These are phyloP conservation scores for Spongispora temasekensis DNA, from an alignment of 1,284 basidiomycete species.

Conservation along the genomic window DNA sequence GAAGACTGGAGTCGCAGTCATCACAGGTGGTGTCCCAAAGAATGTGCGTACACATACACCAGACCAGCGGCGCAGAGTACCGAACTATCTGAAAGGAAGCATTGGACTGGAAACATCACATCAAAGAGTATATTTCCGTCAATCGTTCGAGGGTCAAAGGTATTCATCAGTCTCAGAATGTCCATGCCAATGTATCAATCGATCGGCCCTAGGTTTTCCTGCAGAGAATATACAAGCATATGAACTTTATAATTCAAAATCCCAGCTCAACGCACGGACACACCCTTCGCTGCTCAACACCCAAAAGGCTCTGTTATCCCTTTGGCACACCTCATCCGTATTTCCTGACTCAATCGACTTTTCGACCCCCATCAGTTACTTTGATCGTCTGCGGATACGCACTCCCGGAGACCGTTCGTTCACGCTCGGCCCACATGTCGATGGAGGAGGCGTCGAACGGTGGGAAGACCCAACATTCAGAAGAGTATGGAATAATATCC, in stretches of 20 bases:
- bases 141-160: slow-evolving; percentile 63
- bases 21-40: slow-evolving; percentile 59
- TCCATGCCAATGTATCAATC: not conserved
- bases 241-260: slow-evolving; percentile 68
- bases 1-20: slow-evolving; percentile 57
- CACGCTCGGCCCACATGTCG: slow-evolving; percentile 71
- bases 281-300: slow-evolving; percentile 53
- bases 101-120: slow-evolving; percentile 57
- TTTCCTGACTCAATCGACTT: slow-evolving; percentile 50
- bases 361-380: slow-evolving; percentile 67
- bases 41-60: slow-evolving; percentile 37
- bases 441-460: slow-evolving; percentile 74
- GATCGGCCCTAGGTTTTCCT: slow-evolving; percentile 66
- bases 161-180: slow-evolving; percentile 13
- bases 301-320: slow-evolving; percentile 55
- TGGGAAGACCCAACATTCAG: slow-evolving; percentile 76
- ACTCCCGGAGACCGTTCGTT: slow-evolving; percentile 68
- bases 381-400: slow-evolving; percentile 75
- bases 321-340: slow-evolving; percentile 52
- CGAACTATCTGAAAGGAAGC: slow-evolving; percentile 48
- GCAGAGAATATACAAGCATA: slow-evolving; percentile 69
- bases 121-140: slow-evolving; percentile 54
- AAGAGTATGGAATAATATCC: slow-evolving; percentile 55
- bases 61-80: not conserved
- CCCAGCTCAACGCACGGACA: slow-evolving; percentile 59